A percentile compares a stretch with the other conserved stretches of the same genome.
Evolutionary conservation across 139 green algal species (phyloP).

Genomic region (Chlorella sp.): DNA sequence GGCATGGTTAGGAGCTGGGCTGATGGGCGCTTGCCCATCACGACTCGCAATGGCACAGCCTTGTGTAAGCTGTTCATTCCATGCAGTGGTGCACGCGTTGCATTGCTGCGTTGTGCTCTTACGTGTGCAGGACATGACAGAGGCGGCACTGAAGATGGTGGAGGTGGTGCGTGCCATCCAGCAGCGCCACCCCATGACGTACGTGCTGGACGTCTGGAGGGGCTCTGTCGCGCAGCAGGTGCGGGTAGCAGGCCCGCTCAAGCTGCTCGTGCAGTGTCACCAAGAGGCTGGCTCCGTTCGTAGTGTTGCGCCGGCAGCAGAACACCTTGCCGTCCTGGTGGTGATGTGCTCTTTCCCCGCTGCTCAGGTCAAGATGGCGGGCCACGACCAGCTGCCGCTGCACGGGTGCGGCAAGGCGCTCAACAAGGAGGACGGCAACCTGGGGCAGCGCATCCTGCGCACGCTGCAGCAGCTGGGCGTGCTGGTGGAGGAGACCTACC

Average conservation of each 20-base stretch:
- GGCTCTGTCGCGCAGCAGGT: conserved; percentile 20
- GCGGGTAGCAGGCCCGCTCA: no score
- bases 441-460: conserved; percentile 23
- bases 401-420: conserved; percentile 23
- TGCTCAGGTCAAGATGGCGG: conserved; percentile 20
- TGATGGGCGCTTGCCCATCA: no score
- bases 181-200: not conserved
- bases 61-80: no score
- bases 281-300: no score
- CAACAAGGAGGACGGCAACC: conserved; percentile 9
- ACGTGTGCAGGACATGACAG: conserved; percentile 41
- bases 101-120: not conserved
- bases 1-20: no score
- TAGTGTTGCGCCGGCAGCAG: no score
- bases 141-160: conserved; percentile 33
- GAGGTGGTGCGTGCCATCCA: conserved; percentile 28
- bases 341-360: no score
- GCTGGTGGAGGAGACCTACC: conserved; percentile 29
- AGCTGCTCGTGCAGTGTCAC: no score
- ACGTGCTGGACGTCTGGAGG: conserved; percentile 28
- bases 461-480: conserved; percentile 25
- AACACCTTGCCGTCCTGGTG: no score
- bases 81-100: no score
- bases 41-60: no score
- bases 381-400: conserved; percentile 14